A percentile compares a stretch with the other conserved stretches of the same genome.
These are phyloP conservation scores for Trichocladium antarcticum DNA, from an alignment of 495 filamentous ascomycete species.

Conservation along the genomic window DNA sequence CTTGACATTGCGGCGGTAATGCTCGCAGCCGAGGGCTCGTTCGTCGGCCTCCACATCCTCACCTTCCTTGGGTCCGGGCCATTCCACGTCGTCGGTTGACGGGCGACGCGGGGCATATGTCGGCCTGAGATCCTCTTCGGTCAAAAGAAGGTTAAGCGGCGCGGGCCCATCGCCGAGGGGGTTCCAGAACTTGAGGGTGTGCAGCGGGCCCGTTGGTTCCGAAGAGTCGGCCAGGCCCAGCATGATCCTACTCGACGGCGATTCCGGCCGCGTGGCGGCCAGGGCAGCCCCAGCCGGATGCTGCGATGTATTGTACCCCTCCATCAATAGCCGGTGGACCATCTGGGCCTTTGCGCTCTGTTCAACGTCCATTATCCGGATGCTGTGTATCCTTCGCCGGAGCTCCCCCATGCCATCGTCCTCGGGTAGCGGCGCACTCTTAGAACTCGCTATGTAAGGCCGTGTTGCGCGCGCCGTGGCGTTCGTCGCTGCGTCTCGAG, in stretches of 20 bases:
- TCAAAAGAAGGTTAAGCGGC: conserved; percentile 53
- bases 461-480: background rate
- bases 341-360: conserved; percentile 65
- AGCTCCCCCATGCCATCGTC: conserved; percentile 85
- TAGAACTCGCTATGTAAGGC: background rate
- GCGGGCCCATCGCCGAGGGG: conserved; percentile 20
- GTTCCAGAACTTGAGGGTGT: conserved; percentile 35
- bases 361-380: conserved; percentile 54
- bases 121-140: conserved; percentile 56
- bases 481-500: background rate
- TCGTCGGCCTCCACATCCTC: conserved; percentile 37
- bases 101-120: conserved; percentile 46
- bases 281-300: conserved; percentile 20
- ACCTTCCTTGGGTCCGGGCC: conserved; percentile 23
- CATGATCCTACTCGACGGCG: conserved; percentile 23
- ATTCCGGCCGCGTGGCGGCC: conserved; percentile 11
- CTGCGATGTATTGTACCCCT: conserved; percentile 52
- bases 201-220: conserved; percentile 14
- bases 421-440: conserved; percentile 49
- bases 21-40: conserved; percentile 60
- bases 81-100: conserved; percentile 4
- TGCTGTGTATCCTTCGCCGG: conserved; percentile 63
- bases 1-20: conserved; percentile 95
- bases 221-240: conserved; percentile 15
- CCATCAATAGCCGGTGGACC: conserved; percentile 75